Conservation (phyloP, 2,329 filamentous ascomycete genomes). For the Alternaria rosae region DNA sequence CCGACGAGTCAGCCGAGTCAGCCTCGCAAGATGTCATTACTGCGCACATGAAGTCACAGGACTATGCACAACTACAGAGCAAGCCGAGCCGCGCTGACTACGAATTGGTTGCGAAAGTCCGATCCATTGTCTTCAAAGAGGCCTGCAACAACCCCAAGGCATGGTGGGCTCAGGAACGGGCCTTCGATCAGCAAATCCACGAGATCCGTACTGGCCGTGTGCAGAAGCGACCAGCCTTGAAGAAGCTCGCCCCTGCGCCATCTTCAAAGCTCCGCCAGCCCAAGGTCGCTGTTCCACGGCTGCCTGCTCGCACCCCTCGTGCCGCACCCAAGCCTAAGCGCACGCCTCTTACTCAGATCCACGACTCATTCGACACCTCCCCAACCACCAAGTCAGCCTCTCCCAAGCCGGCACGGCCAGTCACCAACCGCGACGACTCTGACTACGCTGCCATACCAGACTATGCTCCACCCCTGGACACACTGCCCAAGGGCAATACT, state of each 20-base stretch:
- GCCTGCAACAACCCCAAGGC: slow-evolving; percentile 52
- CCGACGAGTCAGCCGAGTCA: slow-evolving; percentile 36
- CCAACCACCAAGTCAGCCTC: slow-evolving; percentile 31
- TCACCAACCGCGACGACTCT: slow-evolving; percentile 80
- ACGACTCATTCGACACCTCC: slow-evolving; percentile 48
- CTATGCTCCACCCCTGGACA: slow-evolving; percentile 72
- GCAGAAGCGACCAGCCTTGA: slow-evolving; percentile 46
- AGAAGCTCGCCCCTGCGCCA: slow-evolving; percentile 49
- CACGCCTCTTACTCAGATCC: slow-evolving; percentile 40
- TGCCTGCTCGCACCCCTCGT: slow-evolving; percentile 44
- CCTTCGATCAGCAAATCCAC: slow-evolving; percentile 55
- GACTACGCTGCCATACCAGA: slow-evolving; percentile 77
- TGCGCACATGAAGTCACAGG: slow-evolving; percentile 44
- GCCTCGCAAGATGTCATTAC: slow-evolving; percentile 38
- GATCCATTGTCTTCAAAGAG: slow-evolving; percentile 41
- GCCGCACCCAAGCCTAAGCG: slow-evolving; percentile 46
- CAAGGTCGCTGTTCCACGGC: slow-evolving; percentile 44
- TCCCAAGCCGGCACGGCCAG: slow-evolving; percentile 47
- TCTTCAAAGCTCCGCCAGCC: slow-evolving; percentile 40
- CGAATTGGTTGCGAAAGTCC: slow-evolving; percentile 43
- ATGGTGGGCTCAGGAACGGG: slow-evolving; percentile 55
- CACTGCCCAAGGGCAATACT: slow-evolving; percentile 67
- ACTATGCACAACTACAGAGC: slow-evolving; percentile 38
- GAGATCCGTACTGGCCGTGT: slow-evolving; percentile 47
- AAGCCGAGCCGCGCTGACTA: slow-evolving; percentile 50